Base-by-base conservation (phyloP, 768 basidiomycete species). In the Russula foetens region DNA sequence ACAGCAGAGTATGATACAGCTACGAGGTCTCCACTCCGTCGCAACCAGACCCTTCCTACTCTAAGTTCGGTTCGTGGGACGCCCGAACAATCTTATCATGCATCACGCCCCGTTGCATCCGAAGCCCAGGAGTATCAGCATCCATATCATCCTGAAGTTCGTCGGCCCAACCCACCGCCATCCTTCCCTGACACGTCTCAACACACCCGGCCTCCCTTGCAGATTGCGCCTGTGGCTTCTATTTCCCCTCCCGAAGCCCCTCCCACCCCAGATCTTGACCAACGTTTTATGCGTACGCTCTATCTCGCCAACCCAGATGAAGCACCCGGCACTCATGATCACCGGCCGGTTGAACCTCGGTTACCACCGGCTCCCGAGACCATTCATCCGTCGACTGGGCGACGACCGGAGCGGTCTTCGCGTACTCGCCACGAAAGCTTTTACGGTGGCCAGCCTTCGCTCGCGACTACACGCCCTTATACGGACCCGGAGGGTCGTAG, bases 301-400 rank as follows among this genome's bases (percentile, higher is more conserved):
- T 62, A 62, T 47, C 61, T 62, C 19, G 58, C 61, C 28, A 62
- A 62, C 51, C 60, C 60, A n/a, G 60, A 62, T 38, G 50, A 41
- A 21, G n/a, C 8, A 3, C 15, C 21, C 21, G 14, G 35, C n/a
- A 0, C 43, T 50, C 26, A 33, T 39, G 21, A 11, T 29, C 45
- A 43, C 35, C 50, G 21, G 33, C 31, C 29, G 3, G 38, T 15
- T 7, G 29, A 14, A 17, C 11, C 29, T 19, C 35, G 35, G 26
- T 29, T 56, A 28, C 31, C 48, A 12, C 24, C 48, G 2, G 49
- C 55, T 21, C 50, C 55, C 17, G 60, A 47, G 38, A 29, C 15
- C 11, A 28, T 56, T n/a, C 1, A 44, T 24, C 24, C 55, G 4
- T 52, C 60, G 5, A 26, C 33, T 35, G 54, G 50, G 35, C 41